Evolutionary conservation across 78 protist species (phyloP).

Genomic region (Dictyostelium purpureum): DNA sequence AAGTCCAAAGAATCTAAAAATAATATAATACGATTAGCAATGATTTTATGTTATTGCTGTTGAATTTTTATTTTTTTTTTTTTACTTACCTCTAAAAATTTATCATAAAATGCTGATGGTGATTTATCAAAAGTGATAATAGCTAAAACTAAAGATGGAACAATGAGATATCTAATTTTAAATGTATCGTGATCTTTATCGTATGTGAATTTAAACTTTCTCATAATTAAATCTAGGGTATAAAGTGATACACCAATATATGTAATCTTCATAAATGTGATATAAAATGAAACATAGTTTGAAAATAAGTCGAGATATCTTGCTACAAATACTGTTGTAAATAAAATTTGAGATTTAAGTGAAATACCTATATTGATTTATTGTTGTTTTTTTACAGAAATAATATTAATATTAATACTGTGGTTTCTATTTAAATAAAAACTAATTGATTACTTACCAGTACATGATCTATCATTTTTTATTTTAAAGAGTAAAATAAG

Average conservation of each 20-base stretch:
- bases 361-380: slow-evolving; percentile 87
- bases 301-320: slow-evolving; percentile 92
- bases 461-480: slow-evolving; percentile 50
- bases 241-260: slow-evolving; percentile 83
- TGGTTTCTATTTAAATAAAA: background rate
- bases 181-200: slow-evolving; percentile 89
- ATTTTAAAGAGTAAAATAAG: slow-evolving; percentile 67
- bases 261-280: slow-evolving; percentile 90
- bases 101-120: background rate
- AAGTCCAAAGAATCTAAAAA: slow-evolving; percentile 94
- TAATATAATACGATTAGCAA: too few relatives aligned
- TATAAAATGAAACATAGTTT: slow-evolving; percentile 74
- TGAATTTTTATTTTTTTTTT: background rate
- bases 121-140: slow-evolving; percentile 60
- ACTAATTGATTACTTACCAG: slow-evolving; percentile 11
- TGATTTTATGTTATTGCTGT: too few relatives aligned
- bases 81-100: slow-evolving; percentile 34
- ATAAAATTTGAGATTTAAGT: slow-evolving; percentile 88
- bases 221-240: slow-evolving; percentile 86
- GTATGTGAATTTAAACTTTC: slow-evolving; percentile 80
- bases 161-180: slow-evolving; percentile 81
- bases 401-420: background rate
- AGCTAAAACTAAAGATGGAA: slow-evolving; percentile 82
- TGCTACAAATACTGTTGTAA: slow-evolving; percentile 83
- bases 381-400: background rate